Percentiles rank a stretch among this genome's conserved stretches.
Conservation (phyloP, 2,329 filamentous ascomycete species). For the Fusarium odoratissimum region DNA sequence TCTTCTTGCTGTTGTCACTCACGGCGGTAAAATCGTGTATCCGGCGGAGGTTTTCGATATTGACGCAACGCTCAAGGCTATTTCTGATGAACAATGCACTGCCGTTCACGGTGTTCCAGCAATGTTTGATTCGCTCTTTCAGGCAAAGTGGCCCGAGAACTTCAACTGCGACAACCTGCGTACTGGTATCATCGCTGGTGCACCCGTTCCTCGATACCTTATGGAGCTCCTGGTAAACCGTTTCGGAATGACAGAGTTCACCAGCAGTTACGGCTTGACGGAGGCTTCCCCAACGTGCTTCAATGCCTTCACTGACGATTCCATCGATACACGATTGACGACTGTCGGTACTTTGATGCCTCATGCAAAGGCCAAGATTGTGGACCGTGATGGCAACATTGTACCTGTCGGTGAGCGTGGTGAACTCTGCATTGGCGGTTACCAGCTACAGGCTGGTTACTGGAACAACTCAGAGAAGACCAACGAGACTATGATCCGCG, state of each 20-base stretch:
- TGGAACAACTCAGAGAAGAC: slow-evolving; percentile 82
- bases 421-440: slow-evolving; percentile 82
- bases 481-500: slow-evolving; percentile 66
- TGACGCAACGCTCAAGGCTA: slow-evolving; percentile 71
- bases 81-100: slow-evolving; percentile 76
- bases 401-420: slow-evolving; percentile 76
- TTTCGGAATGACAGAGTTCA: slow-evolving; percentile 81
- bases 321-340: slow-evolving; percentile 71
- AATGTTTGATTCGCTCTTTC: slow-evolving; percentile 79
- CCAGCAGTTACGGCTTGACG: slow-evolving; percentile 77
- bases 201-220: slow-evolving; percentile 78
- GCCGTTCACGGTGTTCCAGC: slow-evolving; percentile 85
- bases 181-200: slow-evolving; percentile 83
- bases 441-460: slow-evolving; percentile 76
- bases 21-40: slow-evolving; percentile 81
- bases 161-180: slow-evolving; percentile 67
- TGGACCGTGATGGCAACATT: slow-evolving; percentile 73
- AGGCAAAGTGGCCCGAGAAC: slow-evolving; percentile 55
- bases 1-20: slow-evolving; percentile 76
- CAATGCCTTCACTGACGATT: slow-evolving; percentile 81
- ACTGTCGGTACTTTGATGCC: slow-evolving; percentile 83
- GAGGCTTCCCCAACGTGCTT: slow-evolving; percentile 85
- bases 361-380: slow-evolving; percentile 81
- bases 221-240: slow-evolving; percentile 78
- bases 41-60: slow-evolving; percentile 80